phyloP scores from a whole-genome alignment of 2,329 filamentous ascomycete species.

The Leptosphaerulina australis region DNA sequence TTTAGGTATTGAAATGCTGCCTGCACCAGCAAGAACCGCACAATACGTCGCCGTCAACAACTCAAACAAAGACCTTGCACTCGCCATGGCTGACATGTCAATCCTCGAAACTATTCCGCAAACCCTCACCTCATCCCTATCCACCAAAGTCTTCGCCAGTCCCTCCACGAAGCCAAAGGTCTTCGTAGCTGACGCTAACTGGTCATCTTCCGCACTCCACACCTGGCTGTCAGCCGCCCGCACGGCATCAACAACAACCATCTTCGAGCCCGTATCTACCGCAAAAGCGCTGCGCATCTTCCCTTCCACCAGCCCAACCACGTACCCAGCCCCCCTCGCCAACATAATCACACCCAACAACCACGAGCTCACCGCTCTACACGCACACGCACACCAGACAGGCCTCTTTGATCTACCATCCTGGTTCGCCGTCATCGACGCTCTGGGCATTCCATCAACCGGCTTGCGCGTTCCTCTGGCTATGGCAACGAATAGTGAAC shows the following conservation, averaged over 20 bases:
- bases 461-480: constrained; percentile 75
- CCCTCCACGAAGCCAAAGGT: constrained; percentile 63
- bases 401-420: constrained; percentile 70
- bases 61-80: constrained; percentile 76
- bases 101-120: constrained; percentile 66
- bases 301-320: constrained; percentile 66
- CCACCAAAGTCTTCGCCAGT: constrained; percentile 20
- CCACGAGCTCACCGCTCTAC: constrained; percentile 81
- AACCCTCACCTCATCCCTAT: constrained; percentile 21
- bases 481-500: constrained; percentile 65
- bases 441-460: constrained; percentile 72
- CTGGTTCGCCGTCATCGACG: constrained; percentile 84
- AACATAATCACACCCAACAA: constrained; percentile 82
- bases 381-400: constrained; percentile 68
- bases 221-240: constrained; percentile 70
- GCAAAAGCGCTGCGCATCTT: constrained; percentile 78
- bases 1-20: constrained; percentile 61
- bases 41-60: constrained; percentile 94
- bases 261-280: constrained; percentile 88
- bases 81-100: constrained; percentile 95
- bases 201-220: constrained; percentile 69
- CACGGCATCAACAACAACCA: constrained; percentile 55
- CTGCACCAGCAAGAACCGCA: constrained; percentile 68
- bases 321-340: constrained; percentile 68
- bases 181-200: constrained; percentile 88